Evolutionary conservation across 495 filamentous ascomycete species (phyloP).

Genomic region (Lasiosphaeria hispida): DNA sequence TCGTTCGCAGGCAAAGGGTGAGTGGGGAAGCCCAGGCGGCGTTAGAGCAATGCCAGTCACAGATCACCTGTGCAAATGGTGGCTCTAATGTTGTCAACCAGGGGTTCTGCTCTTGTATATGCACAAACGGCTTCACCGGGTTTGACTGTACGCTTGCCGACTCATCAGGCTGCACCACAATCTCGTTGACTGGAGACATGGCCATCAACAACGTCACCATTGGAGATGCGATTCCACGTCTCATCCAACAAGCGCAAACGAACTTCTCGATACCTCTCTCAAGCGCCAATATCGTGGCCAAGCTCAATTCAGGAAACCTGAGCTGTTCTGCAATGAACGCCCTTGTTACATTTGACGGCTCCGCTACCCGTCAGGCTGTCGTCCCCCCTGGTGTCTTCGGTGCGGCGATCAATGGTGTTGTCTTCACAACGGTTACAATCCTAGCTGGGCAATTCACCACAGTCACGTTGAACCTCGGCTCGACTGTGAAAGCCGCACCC

Average conservation of each 20-base stretch:
- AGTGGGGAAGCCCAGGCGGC: conserved; percentile 30
- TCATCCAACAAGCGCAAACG: conserved; percentile 60
- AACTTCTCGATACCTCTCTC: conserved; percentile 78
- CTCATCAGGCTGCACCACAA: conserved; percentile 69
- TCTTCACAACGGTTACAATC: conserved; percentile 40
- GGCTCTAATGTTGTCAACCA: conserved; percentile 68
- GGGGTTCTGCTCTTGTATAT: conserved; percentile 77
- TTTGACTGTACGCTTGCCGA: conserved; percentile 60
- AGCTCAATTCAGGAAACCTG: conserved; percentile 71
- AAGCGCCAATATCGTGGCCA: conserved; percentile 61
- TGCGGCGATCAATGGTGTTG: conserved; percentile 30
- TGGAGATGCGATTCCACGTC: conserved; percentile 69
- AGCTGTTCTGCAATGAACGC: conserved; percentile 81
- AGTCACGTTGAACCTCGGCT: conserved; percentile 25
- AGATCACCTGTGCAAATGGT: conserved; percentile 69
- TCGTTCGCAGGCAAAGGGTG: conserved; percentile 53
- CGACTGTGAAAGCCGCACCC: conserved; percentile 12
- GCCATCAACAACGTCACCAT: conserved; percentile 68
- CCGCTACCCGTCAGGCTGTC: conserved; percentile 35
- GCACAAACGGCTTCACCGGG: conserved; percentile 83
- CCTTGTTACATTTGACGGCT: conserved; percentile 74
- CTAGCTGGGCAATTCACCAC: conserved; percentile 30
- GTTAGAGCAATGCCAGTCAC: conserved; percentile 51
- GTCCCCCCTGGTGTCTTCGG: conserved; percentile 20
- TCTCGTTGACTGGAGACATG: conserved; percentile 51